A percentile compares a stretch with the other conserved stretches of the same genome.
These are phyloP conservation scores for Trametes pubescens DNA, from an alignment of 1,284 basidiomycete genomes.

Conservation along the genomic window DNA sequence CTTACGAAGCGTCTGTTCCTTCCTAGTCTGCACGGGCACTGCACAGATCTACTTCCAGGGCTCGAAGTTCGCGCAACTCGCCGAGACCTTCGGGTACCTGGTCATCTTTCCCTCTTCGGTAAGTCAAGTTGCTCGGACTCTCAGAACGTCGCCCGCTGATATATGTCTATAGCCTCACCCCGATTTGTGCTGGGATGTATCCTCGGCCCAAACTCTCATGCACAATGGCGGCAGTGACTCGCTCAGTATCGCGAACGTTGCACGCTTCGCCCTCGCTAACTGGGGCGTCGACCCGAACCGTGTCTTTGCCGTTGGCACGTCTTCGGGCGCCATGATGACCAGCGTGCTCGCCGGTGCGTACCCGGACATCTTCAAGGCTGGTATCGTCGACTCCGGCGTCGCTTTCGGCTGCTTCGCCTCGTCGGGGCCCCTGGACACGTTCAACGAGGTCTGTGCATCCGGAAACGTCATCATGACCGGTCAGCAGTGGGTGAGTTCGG, in stretches of 20 bases:
- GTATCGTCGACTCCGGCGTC: slow-evolving; percentile 60
- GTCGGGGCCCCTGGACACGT: slow-evolving; percentile 45
- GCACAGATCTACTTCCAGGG: slow-evolving; percentile 22
- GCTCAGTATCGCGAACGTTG: slow-evolving; percentile 57
- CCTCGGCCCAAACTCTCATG: slow-evolving; percentile 56
- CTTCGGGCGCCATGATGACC: slow-evolving; percentile 70
- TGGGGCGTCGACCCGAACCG: slow-evolving; percentile 53
- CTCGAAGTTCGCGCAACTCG: slow-evolving; percentile 24
- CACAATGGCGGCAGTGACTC: slow-evolving; percentile 64
- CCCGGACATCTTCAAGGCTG: slow-evolving; percentile 61
- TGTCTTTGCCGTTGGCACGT: slow-evolving; percentile 60
- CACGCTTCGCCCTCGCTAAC: slow-evolving; percentile 58
- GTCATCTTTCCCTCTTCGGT: slow-evolving; percentile 58
- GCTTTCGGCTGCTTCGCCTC: slow-evolving; percentile 62
- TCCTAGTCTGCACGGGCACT: slow-evolving; percentile 20
- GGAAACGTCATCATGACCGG: slow-evolving; percentile 55
- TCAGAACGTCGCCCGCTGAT: slow-evolving; percentile 26
- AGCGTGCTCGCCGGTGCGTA: slow-evolving; percentile 62
- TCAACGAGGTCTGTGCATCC: slow-evolving; percentile 52
- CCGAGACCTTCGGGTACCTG: slow-evolving; percentile 37
- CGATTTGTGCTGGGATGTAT: slow-evolving; percentile 65
- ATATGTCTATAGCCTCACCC: slow-evolving; percentile 44
- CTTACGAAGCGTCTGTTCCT: neutral
- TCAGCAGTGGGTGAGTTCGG: slow-evolving; percentile 53
- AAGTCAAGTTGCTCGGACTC: slow-evolving; percentile 52